Conservation (phyloP, 129 eudicot species). For the Arctium minus region DNA sequence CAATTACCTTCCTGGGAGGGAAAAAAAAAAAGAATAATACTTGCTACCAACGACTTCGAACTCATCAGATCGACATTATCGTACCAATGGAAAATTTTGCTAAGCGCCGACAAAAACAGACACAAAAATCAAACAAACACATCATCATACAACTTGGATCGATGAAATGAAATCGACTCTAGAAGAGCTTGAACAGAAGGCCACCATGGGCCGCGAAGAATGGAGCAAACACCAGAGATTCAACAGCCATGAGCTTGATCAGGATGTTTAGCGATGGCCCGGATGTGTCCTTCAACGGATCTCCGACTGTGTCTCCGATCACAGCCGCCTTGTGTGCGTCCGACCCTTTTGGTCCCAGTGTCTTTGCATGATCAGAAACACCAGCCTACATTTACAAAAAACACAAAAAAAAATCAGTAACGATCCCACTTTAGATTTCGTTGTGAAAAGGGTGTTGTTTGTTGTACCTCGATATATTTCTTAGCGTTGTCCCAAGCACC, state of each 20-base stretch:
- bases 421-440: neutral
- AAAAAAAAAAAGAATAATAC: neutral
- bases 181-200: slow-evolving; percentile 70
- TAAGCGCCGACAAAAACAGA: slow-evolving; percentile 30
- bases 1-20: neutral
- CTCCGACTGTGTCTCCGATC: slow-evolving; percentile 92
- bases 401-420: neutral
- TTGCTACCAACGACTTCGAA: slow-evolving; percentile 7
- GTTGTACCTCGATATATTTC: slow-evolving; percentile 78
- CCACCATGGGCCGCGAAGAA: slow-evolving; percentile 94
- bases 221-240: slow-evolving; percentile 90
- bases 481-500: slow-evolving; percentile 99
- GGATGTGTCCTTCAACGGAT: slow-evolving; percentile 92
- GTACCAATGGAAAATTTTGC: slow-evolving; percentile 19
- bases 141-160: slow-evolving; percentile 11
- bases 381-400: slow-evolving; percentile 58
- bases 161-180: neutral
- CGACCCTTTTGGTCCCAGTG: slow-evolving; percentile 90
- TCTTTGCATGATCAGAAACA: slow-evolving; percentile 72
- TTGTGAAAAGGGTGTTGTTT: neutral
- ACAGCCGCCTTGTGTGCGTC: slow-evolving; percentile 96
- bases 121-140: slow-evolving; percentile 3
- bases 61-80: slow-evolving; percentile 27
- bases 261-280: slow-evolving; percentile 92
- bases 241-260: slow-evolving; percentile 96